Evolutionary conservation across 2,329 filamentous ascomycete genomes (phyloP).

Genomic region (Fusarium pseudoanthophilum): DNA sequence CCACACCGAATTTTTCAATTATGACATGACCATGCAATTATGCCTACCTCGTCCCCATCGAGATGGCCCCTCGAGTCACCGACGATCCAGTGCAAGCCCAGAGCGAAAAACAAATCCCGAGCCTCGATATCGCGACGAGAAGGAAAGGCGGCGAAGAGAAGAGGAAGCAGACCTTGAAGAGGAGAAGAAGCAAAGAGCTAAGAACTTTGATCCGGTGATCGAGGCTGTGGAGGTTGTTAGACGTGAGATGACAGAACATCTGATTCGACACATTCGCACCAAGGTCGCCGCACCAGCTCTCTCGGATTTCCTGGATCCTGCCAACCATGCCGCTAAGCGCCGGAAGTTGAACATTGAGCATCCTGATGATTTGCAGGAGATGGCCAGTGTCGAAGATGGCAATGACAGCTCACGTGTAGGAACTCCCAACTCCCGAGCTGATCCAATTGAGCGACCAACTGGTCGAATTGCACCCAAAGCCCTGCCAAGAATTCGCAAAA

Average conservation of each 20-base stretch:
- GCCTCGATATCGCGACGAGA: conserved; percentile 63
- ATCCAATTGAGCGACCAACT: conserved; percentile 70
- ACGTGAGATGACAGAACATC: conserved; percentile 83
- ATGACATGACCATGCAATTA: conserved; percentile 89
- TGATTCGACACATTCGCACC: conserved; percentile 88
- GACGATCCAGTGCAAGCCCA: conserved; percentile 51
- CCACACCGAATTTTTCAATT: conserved; percentile 88
- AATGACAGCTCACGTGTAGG: conserved; percentile 71
- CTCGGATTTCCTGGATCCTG: conserved; percentile 83
- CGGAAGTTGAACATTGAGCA: conserved; percentile 81
- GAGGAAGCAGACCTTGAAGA: conserved; percentile 86
- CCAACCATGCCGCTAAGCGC: conserved; percentile 81
- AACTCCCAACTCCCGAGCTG: conserved; percentile 72
- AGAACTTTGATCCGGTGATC: conserved; percentile 87
- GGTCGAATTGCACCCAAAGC: conserved; percentile 67
- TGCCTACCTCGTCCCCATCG: conserved; percentile 52
- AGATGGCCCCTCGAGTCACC: conserved; percentile 41
- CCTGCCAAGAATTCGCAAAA: conserved; percentile 80
- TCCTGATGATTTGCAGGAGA: conserved; percentile 68
- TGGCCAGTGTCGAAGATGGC: conserved; percentile 63
- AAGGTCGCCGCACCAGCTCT: conserved; percentile 85
- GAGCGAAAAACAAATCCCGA: conserved; percentile 45
- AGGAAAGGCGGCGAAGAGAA: conserved; percentile 73
- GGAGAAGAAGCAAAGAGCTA: conserved; percentile 87
- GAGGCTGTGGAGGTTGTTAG: conserved; percentile 84